Evolutionary conservation across 1,284 basidiomycete species (phyloP), one percentile per base, ranked within the genome.

Genomic region (Ganoderma meredithae): DNA sequence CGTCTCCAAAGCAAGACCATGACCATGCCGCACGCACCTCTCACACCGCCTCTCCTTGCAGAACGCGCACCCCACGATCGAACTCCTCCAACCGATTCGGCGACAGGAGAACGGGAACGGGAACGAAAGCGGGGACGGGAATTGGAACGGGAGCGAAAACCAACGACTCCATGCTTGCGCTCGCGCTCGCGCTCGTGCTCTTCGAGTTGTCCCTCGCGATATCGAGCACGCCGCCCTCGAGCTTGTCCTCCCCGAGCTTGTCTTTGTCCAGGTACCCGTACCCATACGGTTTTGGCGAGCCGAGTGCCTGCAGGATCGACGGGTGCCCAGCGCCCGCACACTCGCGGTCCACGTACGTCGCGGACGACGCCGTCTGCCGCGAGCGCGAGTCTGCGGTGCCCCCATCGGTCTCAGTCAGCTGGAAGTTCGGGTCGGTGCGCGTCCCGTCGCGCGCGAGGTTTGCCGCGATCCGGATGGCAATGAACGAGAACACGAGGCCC

Each of bases 401-500:
- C 7, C 44, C 47, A 2, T 22, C 47, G 0, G 55, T 39, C 5
- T 58, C 55, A 8, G 55, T 58, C 55, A 58, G 33, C 55, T 41
- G 64, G 47, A 52, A 60, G 27, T 66, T 60, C 62, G 66, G 63
- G 44, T 63, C 62, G 27, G 56, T 56, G 47, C 66, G 66, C 25
- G 55, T 7, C 25, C 52, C 62, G 47, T 60, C 64, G 6, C 53
- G 27, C n/a, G 49, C 33, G 17, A 56, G 15, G 61, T 63, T 63
- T 19, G 13, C n/a, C 47, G 66, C 66, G 56, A 67, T 47, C 31
- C 66, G 66, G 25, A 67, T 67, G 33, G 62, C 58, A 56, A 63
- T 55, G 66, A 67, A 63, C 25, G 66, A 67, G 66, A 67, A 67
- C 43, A 60, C 62, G n/a, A 67, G 66, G 12, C 62, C 66, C 66